Evolutionary conservation across 2,329 filamentous ascomycete genomes (phyloP).

Genomic region (Cladophialophora carrionii): DNA sequence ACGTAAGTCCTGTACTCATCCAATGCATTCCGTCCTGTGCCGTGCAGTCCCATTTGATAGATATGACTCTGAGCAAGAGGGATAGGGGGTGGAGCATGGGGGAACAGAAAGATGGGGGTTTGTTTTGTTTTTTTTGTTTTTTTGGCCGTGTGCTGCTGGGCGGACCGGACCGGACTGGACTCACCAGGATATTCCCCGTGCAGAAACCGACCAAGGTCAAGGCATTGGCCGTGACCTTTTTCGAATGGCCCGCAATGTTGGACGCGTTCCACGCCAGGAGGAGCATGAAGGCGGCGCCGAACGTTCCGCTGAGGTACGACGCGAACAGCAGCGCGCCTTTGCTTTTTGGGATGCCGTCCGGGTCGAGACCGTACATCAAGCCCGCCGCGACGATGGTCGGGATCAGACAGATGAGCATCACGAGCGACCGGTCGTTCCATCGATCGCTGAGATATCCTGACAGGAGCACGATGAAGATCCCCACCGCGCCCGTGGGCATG

Average conservation of each 20-base stretch:
- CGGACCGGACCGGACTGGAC: not conserved
- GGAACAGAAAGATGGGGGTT: too few relatives aligned
- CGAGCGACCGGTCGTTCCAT: constrained; percentile 48
- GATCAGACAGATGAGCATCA: constrained; percentile 50
- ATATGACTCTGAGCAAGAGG: not conserved
- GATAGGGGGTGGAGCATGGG: too few relatives aligned
- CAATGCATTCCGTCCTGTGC: too few relatives aligned
- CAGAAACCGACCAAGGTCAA: constrained; percentile 50
- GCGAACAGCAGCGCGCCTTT: constrained; percentile 49
- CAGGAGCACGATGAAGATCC: constrained; percentile 49
- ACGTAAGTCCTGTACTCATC: too few relatives aligned
- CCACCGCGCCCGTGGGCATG: constrained; percentile 51
- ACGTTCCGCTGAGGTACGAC: constrained; percentile 51
- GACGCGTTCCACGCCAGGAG: constrained; percentile 53
- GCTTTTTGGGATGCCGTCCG: constrained; percentile 45
- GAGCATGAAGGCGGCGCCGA: constrained; percentile 51
- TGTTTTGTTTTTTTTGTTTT: too few relatives aligned
- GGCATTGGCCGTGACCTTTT: constrained; percentile 46
- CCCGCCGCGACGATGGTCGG: constrained; percentile 53
- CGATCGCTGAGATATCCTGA: constrained; percentile 49
- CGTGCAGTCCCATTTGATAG: not conserved
- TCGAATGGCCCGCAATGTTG: constrained; percentile 55
- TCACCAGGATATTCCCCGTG: constrained; percentile 47
- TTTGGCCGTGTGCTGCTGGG: too few relatives aligned
- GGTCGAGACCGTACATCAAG: constrained; percentile 38